These are phyloP conservation scores for Geoglossum glabrum DNA, from an alignment of 495 filamentous ascomycete species.

Conservation along the genomic window DNA sequence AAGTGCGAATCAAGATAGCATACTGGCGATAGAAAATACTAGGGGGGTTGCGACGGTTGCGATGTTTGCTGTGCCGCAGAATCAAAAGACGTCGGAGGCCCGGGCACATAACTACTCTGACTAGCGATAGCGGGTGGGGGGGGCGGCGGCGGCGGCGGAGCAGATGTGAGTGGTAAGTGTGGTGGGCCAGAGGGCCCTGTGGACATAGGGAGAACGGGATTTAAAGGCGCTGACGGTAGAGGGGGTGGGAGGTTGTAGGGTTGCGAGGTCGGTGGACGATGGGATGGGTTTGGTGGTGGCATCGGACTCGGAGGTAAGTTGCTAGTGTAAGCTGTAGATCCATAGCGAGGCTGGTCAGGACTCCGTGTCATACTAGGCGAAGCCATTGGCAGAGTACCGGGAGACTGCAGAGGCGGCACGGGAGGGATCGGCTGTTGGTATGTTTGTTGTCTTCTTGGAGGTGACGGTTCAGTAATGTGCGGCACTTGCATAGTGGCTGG, in stretches of 20 bases:
- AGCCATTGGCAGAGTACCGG: not conserved
- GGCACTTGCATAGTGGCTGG: not conserved
- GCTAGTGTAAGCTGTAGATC: not conserved
- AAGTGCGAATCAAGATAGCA: not conserved
- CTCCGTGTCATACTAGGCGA: not conserved
- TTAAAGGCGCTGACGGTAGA: not conserved
- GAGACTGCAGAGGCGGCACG: not conserved
- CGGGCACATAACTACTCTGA: not conserved
- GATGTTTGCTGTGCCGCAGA: constrained; percentile 2
- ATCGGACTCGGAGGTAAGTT: not conserved
- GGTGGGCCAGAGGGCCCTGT: not conserved
- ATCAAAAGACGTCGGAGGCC: constrained; percentile 1
- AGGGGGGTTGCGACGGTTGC: not conserved
- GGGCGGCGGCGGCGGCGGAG: not conserved
- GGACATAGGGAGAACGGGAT: not conserved
- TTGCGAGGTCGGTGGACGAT: not conserved
- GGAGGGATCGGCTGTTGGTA: not conserved
- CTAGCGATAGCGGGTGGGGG: not conserved
- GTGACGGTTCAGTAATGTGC: not conserved
- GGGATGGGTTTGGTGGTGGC: not conserved
- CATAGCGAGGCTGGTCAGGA: not conserved
- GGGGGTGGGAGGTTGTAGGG: not conserved
- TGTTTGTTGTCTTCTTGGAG: not conserved
- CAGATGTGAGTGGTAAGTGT: not conserved
- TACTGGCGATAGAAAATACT: not conserved